A percentile compares a stretch with the other conserved stretches of the same genome.
Conservation (phyloP, 176 grass and related monocot genomes). For the Oryza glumipatula region DNA sequence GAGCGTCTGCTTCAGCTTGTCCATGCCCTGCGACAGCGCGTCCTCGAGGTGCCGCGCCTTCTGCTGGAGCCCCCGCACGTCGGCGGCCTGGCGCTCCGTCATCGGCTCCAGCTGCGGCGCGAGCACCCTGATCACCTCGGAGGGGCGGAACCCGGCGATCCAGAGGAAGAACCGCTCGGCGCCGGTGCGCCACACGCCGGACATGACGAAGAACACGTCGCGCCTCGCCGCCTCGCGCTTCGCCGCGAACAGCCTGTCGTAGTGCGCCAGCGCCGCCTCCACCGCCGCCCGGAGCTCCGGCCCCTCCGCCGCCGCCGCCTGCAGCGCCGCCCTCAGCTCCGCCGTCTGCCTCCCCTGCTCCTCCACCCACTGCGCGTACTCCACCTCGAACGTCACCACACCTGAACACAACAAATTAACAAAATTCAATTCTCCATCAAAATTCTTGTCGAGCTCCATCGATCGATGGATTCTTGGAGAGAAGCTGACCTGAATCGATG, state of each 20-base stretch:
- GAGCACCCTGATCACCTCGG: slow-evolving; percentile 72
- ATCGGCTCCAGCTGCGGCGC: slow-evolving; percentile 61
- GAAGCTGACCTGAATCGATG: slow-evolving; percentile 57
- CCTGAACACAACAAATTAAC: neutral
- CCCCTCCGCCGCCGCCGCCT: slow-evolving; percentile 43
- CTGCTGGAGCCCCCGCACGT: slow-evolving; percentile 47
- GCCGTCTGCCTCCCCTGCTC: slow-evolving; percentile 51
- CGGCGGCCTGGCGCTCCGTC: slow-evolving; percentile 39
- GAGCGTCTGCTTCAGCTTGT: slow-evolving; percentile 76
- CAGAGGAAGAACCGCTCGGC: slow-evolving; percentile 78
- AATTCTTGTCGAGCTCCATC: neutral
- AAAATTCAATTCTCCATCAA: neutral
- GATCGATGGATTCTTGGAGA: neutral
- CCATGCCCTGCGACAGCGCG: slow-evolving; percentile 73
- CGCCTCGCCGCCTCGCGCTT: slow-evolving; percentile 48
- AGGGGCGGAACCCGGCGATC: slow-evolving; percentile 78
- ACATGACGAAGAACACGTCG: slow-evolving; percentile 81
- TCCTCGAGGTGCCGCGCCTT: slow-evolving; percentile 70
- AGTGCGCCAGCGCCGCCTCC: slow-evolving; percentile 57
- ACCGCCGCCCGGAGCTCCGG: slow-evolving; percentile 51
- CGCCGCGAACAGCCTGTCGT: slow-evolving; percentile 62
- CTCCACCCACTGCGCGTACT: slow-evolving; percentile 77
- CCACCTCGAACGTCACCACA: slow-evolving; percentile 60
- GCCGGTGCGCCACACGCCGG: slow-evolving; percentile 66
- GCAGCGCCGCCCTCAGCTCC: slow-evolving; percentile 56